Conservation (phyloP, 768 basidiomycete species). For the Cystobasidium tubakii region DNA sequence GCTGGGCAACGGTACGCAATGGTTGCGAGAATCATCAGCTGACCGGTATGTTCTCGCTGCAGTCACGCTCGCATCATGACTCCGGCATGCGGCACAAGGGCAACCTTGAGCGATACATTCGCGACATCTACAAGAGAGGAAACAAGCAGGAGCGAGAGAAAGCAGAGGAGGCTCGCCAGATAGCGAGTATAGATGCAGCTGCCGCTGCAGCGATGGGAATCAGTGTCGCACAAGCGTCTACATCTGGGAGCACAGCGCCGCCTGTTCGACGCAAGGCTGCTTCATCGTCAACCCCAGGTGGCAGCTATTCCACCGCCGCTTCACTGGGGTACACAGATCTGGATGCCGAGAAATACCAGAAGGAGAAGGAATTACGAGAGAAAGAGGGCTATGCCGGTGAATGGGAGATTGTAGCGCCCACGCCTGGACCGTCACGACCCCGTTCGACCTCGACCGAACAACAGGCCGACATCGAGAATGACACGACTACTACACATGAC, state of each 20-base stretch:
- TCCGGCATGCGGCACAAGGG: constrained; percentile 89
- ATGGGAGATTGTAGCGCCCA: constrained; percentile 64
- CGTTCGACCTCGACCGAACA: constrained; percentile 43
- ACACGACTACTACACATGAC: constrained; percentile 57
- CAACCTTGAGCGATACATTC: constrained; percentile 83
- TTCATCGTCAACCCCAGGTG: constrained; percentile 46
- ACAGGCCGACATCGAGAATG: constrained; percentile 36
- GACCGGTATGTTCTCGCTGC: constrained; percentile 46
- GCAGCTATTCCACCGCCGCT: constrained; percentile 70
- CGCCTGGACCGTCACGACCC: constrained; percentile 44
- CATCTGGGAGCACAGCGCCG: constrained; percentile 9
- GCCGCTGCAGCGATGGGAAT: constrained; percentile 24
- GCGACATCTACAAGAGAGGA: constrained; percentile 85
- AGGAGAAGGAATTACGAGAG: constrained; percentile 59
- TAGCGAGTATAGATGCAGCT: constrained; percentile 77
- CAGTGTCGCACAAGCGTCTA: constrained; percentile 39
- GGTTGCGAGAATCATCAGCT: neutral
- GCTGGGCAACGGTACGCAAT: constrained; percentile 29
- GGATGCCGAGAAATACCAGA: constrained; percentile 62
- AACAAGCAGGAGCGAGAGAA: constrained; percentile 51
- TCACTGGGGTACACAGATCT: constrained; percentile 75
- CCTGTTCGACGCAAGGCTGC: constrained; percentile 46
- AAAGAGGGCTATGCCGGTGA: constrained; percentile 68
- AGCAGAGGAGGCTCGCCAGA: constrained; percentile 70
- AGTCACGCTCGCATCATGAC: constrained; percentile 86